phyloP scores from a whole-genome alignment of 2,329 filamentous ascomycete species.

The Penicillium hordei region DNA sequence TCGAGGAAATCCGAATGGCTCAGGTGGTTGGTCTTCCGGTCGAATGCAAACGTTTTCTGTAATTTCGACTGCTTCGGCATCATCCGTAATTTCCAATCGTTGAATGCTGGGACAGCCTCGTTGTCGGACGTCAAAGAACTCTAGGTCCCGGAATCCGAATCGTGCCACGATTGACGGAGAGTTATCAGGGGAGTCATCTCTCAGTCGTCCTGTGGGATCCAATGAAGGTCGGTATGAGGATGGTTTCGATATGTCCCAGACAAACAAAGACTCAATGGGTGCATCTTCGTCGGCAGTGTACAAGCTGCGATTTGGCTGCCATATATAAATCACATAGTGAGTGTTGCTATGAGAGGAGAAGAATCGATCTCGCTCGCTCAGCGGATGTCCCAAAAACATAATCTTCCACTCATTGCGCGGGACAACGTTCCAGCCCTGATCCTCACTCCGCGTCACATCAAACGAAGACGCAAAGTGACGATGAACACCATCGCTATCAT shows the following conservation, averaged over 20 bases:
- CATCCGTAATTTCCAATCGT: constrained; percentile 52
- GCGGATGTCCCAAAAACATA: constrained; percentile 56
- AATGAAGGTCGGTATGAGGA: constrained; percentile 53
- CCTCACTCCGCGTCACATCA: constrained; percentile 42
- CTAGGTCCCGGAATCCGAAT: constrained; percentile 54
- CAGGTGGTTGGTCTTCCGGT: constrained; percentile 38
- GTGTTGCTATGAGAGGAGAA: constrained; percentile 60
- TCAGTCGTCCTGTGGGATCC: constrained; percentile 46
- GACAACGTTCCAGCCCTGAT: constrained; percentile 44
- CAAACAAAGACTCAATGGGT: constrained; percentile 57
- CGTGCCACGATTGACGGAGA: constrained; percentile 50
- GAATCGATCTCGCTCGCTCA: constrained; percentile 60
- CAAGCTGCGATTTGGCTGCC: constrained; percentile 58
- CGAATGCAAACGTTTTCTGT: constrained; percentile 56
- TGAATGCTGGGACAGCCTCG: constrained; percentile 52
- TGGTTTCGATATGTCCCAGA: constrained; percentile 59
- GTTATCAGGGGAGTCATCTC: constrained; percentile 34
- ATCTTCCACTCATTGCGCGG: constrained; percentile 63
- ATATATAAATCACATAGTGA: constrained; percentile 63
- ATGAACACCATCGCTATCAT: constrained; percentile 53
- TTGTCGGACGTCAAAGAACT: constrained; percentile 56
- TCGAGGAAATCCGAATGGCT: constrained; percentile 37
- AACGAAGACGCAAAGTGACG: constrained; percentile 62
- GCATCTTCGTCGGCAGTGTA: constrained; percentile 56
- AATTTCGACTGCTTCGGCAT: constrained; percentile 52